Conservation (phyloP, 2,329 filamentous ascomycete genomes). For the Pseudopithomyces maydicus region DNA sequence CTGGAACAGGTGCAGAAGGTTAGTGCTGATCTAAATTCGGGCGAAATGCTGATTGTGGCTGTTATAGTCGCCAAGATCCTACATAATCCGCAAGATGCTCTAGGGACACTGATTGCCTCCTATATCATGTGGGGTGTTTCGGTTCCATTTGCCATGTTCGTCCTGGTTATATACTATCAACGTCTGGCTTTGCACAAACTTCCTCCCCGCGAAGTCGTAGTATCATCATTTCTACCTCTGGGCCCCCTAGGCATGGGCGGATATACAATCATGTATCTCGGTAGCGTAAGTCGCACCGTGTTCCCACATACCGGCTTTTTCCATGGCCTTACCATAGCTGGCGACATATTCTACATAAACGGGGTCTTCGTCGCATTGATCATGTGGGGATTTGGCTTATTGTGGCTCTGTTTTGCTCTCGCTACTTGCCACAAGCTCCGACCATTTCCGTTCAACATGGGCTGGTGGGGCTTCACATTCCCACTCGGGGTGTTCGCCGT, state of each 20-base stretch:
- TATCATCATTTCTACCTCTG: conserved; percentile 70
- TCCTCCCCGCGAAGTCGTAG: conserved; percentile 69
- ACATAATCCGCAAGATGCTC: conserved; percentile 58
- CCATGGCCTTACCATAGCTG: conserved; percentile 48
- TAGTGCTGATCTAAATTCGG: not conserved
- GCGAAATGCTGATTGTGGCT: not conserved
- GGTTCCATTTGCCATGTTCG: conserved; percentile 63
- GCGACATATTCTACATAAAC: conserved; percentile 63
- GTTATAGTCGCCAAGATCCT: conserved; percentile 61
- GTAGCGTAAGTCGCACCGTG: conserved; percentile 48
- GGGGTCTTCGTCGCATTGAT: conserved; percentile 60
- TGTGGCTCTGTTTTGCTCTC: conserved; percentile 61
- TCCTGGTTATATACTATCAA: conserved; percentile 72
- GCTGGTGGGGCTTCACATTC: conserved; percentile 67
- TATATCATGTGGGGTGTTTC: conserved; percentile 74
- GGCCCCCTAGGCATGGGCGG: conserved; percentile 71
- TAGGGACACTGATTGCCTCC: conserved; percentile 66
- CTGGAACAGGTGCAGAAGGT: conserved; percentile 64
- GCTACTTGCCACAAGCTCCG: conserved; percentile 51
- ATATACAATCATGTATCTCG: conserved; percentile 61
- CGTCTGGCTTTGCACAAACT: conserved; percentile 70
- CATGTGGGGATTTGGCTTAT: conserved; percentile 62
- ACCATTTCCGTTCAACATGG: conserved; percentile 65
- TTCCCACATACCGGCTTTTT: conserved; percentile 49
- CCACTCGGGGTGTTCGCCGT: conserved; percentile 62